Conservation (phyloP, 257 asterid genomes). For the Orobanche coerulescens region DNA sequence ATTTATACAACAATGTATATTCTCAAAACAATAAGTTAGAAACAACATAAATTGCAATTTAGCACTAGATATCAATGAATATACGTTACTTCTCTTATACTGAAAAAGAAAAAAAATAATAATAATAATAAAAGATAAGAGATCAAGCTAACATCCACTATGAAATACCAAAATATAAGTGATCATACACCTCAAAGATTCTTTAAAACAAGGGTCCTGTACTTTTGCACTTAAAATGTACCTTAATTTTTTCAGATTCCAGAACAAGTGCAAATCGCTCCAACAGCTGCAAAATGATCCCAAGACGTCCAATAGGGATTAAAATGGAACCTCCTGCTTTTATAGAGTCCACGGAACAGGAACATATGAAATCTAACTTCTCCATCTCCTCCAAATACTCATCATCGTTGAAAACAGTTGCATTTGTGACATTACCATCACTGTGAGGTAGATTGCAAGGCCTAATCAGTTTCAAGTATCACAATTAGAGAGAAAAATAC, state of each 20-base stretch:
- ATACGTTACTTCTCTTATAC: no score
- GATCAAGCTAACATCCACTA: neutral
- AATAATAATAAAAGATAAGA: neutral
- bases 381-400: conserved; percentile 59
- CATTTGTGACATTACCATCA: conserved; percentile 25
- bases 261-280: conserved; percentile 49
- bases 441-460: conserved; percentile 29
- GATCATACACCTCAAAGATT: neutral
- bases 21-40: conserved; percentile 4
- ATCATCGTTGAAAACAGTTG: conserved; percentile 24
- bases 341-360: conserved; percentile 55
- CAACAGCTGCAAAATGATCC: conserved; percentile 65
- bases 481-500: conserved; percentile 11
- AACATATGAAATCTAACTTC: conserved; percentile 63
- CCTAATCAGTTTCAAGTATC: conserved; percentile 16
- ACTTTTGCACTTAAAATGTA: conserved; percentile 14
- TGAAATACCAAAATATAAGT: conserved; percentile 14
- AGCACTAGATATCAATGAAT: conserved; percentile 5
- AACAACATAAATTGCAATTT: neutral
- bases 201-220: neutral
- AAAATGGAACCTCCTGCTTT: conserved; percentile 72
- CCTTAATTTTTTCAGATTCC: conserved; percentile 55
- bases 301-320: conserved; percentile 71
- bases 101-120: no score
- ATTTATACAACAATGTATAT: neutral